These are phyloP conservation scores for Omphalea diandra DNA, from an alignment of 441 rosid species.

Conservation along the genomic window DNA sequence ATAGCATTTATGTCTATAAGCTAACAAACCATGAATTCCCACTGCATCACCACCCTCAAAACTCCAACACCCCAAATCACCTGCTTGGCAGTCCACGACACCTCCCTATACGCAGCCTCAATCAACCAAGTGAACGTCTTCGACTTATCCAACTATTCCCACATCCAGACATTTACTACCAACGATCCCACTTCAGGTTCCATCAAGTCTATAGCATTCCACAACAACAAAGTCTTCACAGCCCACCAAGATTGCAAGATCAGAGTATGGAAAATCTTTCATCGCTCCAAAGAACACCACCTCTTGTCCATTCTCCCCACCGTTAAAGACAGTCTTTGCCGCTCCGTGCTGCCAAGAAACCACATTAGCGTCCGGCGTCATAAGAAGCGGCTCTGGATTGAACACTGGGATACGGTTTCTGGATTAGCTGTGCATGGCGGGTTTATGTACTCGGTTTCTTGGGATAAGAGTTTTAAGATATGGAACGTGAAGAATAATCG, in stretches of 20 bases:
- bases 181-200: conserved; percentile 32
- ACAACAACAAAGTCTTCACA: conserved; percentile 34
- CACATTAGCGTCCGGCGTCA: conserved; percentile 45
- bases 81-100: conserved; percentile 37
- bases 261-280: conserved; percentile 38
- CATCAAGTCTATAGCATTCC: conserved; percentile 44
- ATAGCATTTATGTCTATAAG: too few relatives aligned
- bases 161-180: conserved; percentile 25
- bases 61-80: conserved; percentile 25
- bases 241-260: conserved; percentile 55
- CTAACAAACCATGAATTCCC: background rate
- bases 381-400: conserved; percentile 47
- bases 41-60: conserved; percentile 28
- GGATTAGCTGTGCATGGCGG: conserved; percentile 32
- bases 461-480: conserved; percentile 51
- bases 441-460: conserved; percentile 44
- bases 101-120: conserved; percentile 42
- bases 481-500: conserved; percentile 30
- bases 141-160: conserved; percentile 29
- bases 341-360: conserved; percentile 37
- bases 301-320: conserved; percentile 46
- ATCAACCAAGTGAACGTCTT: conserved; percentile 35
- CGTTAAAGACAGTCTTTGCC: conserved; percentile 34
- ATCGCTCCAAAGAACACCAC: conserved; percentile 23
- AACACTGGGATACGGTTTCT: conserved; percentile 50